Conservation (phyloP, 2,329 filamentous ascomycete genomes). For the Ceratocystis diversiconidia region DNA sequence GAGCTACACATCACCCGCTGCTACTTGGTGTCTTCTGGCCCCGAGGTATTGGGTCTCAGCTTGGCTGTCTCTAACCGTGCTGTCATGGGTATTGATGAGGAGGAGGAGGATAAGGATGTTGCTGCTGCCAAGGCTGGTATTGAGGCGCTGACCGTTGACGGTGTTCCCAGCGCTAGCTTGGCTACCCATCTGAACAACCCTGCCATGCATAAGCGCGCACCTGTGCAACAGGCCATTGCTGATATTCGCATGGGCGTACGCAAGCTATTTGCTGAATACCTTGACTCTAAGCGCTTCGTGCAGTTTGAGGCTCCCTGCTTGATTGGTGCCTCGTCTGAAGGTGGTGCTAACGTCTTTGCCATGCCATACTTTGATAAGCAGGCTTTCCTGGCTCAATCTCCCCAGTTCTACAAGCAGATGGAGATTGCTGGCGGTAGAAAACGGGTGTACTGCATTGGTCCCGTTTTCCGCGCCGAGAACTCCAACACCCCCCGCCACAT, state of each 20-base stretch:
- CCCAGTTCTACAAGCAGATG: slow-evolving; percentile 80
- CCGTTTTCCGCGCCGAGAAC: slow-evolving; percentile 76
- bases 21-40: slow-evolving; percentile 56
- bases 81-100: slow-evolving; percentile 45
- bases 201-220: slow-evolving; percentile 80
- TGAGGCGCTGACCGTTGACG: slow-evolving; percentile 29
- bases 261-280: slow-evolving; percentile 63
- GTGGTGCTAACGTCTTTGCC: slow-evolving; percentile 81
- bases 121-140: slow-evolving; percentile 27
- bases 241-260: slow-evolving; percentile 41
- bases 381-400: slow-evolving; percentile 66
- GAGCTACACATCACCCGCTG: slow-evolving; percentile 84
- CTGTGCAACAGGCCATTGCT: slow-evolving; percentile 75
- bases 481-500: slow-evolving; percentile 73
- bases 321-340: slow-evolving; percentile 80
- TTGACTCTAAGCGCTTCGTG: slow-evolving; percentile 59
- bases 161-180: slow-evolving; percentile 60
- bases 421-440: slow-evolving; percentile 68
- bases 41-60: slow-evolving; percentile 43
- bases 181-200: slow-evolving; percentile 81
- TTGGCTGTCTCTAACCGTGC: slow-evolving; percentile 40
- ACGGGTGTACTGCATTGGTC: slow-evolving; percentile 63
- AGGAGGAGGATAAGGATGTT: slow-evolving; percentile 28
- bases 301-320: slow-evolving; percentile 83
- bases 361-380: slow-evolving; percentile 78